Evolutionary conservation across 2,329 filamentous ascomycete genomes (phyloP).

Genomic region (Clarireedia homoeocarpa): DNA sequence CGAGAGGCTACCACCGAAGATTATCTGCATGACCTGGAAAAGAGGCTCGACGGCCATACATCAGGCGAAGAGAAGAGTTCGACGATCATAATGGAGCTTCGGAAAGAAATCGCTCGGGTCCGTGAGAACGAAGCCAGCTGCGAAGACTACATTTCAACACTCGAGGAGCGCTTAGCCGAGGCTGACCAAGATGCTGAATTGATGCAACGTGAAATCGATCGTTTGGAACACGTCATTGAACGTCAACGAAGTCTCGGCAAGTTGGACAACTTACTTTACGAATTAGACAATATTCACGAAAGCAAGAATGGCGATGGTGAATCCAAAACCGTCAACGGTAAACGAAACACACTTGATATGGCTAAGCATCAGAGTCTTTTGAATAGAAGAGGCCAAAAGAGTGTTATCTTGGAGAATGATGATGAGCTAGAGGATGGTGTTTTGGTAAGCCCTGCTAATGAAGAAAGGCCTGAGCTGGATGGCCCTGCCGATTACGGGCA

Average conservation of each 20-base stretch:
- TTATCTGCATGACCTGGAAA: slow-evolving; percentile 86
- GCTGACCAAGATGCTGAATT: slow-evolving; percentile 92
- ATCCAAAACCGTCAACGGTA: slow-evolving; percentile 34
- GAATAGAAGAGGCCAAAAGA: slow-evolving; percentile 47
- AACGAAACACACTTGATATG: slow-evolving; percentile 28
- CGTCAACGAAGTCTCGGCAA: slow-evolving; percentile 92
- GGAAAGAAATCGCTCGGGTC: slow-evolving; percentile 81
- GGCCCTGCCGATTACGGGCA: slow-evolving; percentile 30
- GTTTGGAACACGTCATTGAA: slow-evolving; percentile 89
- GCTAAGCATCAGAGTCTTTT: slow-evolving; percentile 45
- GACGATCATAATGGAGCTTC: slow-evolving; percentile 74
- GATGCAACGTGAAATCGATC: slow-evolving; percentile 94
- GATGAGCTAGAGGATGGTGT: slow-evolving; percentile 21
- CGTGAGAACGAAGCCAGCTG: slow-evolving; percentile 84
- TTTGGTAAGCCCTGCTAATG: slow-evolving; percentile 14
- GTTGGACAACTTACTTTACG: slow-evolving; percentile 83
- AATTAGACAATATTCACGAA: slow-evolving; percentile 72
- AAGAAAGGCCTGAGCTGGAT: slow-evolving; percentile 23
- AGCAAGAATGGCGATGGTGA: slow-evolving; percentile 36
- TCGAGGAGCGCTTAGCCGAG: slow-evolving; percentile 92
- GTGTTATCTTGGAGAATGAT: slow-evolving; percentile 45
- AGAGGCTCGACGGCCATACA: slow-evolving; percentile 81
- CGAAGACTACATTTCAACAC: slow-evolving; percentile 94
- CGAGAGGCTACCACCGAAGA: slow-evolving; percentile 86
- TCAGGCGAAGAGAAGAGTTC: slow-evolving; percentile 90